A percentile compares a stretch with the other conserved stretches of the same genome.
These are phyloP conservation scores for Yamadazyma buinensis DNA, from an alignment of 1,139 yeast species.

Conservation along the genomic window DNA sequence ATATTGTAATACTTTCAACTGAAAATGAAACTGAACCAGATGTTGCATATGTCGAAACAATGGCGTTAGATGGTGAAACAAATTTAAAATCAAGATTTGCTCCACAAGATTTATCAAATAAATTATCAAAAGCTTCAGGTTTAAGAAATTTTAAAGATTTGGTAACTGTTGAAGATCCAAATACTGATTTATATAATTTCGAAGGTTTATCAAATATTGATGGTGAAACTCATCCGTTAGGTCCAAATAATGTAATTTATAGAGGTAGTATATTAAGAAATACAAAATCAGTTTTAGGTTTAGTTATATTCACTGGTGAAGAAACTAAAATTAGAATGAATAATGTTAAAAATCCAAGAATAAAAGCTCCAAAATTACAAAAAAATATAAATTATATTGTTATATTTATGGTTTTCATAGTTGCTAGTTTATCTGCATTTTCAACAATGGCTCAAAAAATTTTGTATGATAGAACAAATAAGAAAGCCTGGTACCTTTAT, in stretches of 20 bases:
- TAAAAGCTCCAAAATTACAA: constrained; percentile 91
- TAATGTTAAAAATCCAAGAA: constrained; percentile 82
- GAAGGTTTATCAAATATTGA: constrained; percentile 53
- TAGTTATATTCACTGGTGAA: constrained; percentile 91
- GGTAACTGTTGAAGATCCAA: constrained; percentile 83
- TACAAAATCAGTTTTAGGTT: constrained; percentile 67
- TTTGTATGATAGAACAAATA: constrained; percentile 37
- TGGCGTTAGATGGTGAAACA: constrained; percentile 98
- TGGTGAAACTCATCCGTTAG: constrained; percentile 51
- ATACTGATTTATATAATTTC: constrained; percentile 83
- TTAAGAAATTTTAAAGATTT: constrained; percentile 49
- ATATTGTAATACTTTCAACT: constrained; percentile 66
- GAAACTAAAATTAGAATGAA: constrained; percentile 96
- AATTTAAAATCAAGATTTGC: constrained; percentile 76
- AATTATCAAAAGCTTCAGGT: constrained; percentile 47
- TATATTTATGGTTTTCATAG: constrained; percentile 81
- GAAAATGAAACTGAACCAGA: constrained; percentile 54
- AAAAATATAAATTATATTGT: constrained; percentile 79
- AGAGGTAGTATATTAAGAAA: constrained; percentile 88
- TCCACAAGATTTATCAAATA: constrained; percentile 54
- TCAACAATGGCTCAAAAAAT: constrained; percentile 79
- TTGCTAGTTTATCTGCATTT: constrained; percentile 67
- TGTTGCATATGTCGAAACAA: constrained; percentile 85
- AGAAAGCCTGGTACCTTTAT: constrained; percentile 69
- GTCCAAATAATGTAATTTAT: constrained; percentile 76